These are phyloP conservation scores for Kingdonia uniflora DNA, from an alignment of 164 flowering plant species.

Conservation along the genomic window DNA sequence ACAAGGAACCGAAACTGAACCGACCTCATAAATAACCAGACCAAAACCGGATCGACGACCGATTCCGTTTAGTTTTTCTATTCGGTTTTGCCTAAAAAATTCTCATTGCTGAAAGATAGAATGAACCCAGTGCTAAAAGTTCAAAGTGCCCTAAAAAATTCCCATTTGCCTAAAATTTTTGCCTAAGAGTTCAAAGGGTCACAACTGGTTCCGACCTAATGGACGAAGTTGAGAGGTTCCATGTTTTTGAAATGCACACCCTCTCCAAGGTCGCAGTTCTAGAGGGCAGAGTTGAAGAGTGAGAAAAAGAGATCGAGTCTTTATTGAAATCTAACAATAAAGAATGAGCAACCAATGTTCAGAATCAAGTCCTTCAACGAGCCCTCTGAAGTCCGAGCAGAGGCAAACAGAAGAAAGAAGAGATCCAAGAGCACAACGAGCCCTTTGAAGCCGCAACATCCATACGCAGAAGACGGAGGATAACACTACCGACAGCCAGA, in stretches of 20 bases:
- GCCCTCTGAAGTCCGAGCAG: conserved; percentile 63
- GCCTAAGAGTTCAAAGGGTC: too few relatives aligned
- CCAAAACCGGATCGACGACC: too few relatives aligned
- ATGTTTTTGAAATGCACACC: conserved; percentile 61
- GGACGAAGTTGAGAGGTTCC: conserved; percentile 42
- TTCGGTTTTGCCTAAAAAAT: too few relatives aligned
- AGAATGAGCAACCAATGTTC: conserved; percentile 71
- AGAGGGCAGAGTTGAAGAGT: conserved; percentile 74
- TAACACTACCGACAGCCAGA: conserved; percentile 27
- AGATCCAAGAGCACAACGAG: too few relatives aligned
- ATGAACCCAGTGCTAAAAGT: too few relatives aligned
- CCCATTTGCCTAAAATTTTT: too few relatives aligned
- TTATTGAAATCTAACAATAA: conserved; percentile 67
- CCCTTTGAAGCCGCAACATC: conserved; percentile 46
- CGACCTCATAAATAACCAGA: too few relatives aligned
- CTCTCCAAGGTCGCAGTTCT: conserved; percentile 45
- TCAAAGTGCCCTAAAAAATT: too few relatives aligned
- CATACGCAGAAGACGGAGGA: conserved; percentile 65
- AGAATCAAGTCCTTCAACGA: conserved; percentile 66
- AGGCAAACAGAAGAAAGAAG: conserved; percentile 62
- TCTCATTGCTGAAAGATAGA: too few relatives aligned
- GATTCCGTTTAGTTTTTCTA: too few relatives aligned
- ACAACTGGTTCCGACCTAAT: conserved; percentile 35
- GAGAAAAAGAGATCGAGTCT: conserved; percentile 76
- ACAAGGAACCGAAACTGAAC: too few relatives aligned